Conservation (phyloP, 768 basidiomycete species). For the Russula vinacea region DNA sequence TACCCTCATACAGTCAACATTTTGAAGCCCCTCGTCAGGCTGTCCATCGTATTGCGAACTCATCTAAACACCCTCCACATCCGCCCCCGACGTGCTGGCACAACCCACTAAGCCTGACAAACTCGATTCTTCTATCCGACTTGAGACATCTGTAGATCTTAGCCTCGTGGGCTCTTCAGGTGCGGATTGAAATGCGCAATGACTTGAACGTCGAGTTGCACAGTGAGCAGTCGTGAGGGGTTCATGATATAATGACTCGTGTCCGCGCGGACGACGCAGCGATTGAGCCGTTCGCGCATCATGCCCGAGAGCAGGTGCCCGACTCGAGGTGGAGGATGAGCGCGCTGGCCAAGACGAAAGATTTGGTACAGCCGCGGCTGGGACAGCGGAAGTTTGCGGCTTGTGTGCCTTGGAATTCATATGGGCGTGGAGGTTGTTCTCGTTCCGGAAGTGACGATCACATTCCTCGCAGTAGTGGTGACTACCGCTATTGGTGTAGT, state of each 20-base stretch:
- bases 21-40: slow-evolving; percentile 7
- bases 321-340: slow-evolving; percentile 62
- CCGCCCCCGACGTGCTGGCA: slow-evolving; percentile 21
- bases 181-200: slow-evolving; percentile 55
- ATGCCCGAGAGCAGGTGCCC: slow-evolving; percentile 55
- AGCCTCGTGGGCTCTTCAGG: slow-evolving; percentile 47
- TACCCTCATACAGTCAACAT: background rate
- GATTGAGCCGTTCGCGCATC: slow-evolving; percentile 35
- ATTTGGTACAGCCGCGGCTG: slow-evolving; percentile 43
- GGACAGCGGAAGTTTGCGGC: slow-evolving; percentile 39
- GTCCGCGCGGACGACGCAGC: slow-evolving; percentile 12
- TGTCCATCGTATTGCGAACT: slow-evolving; percentile 18
- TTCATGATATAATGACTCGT: slow-evolving; percentile 15
- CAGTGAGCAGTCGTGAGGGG: slow-evolving; percentile 32
- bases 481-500: background rate
- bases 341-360: slow-evolving; percentile 50
- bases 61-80: slow-evolving; percentile 16
- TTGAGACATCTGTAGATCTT: slow-evolving; percentile 22
- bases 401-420: slow-evolving; percentile 52
- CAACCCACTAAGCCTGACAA: slow-evolving; percentile 18
- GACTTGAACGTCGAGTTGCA: slow-evolving; percentile 47
- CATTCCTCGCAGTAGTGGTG: slow-evolving; percentile 47
- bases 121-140: slow-evolving; percentile 36
- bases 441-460: slow-evolving; percentile 43
- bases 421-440: slow-evolving; percentile 47